phyloP scores from a whole-genome alignment of 75 land plant genomes.

The Cryptomeria japonica region DNA sequence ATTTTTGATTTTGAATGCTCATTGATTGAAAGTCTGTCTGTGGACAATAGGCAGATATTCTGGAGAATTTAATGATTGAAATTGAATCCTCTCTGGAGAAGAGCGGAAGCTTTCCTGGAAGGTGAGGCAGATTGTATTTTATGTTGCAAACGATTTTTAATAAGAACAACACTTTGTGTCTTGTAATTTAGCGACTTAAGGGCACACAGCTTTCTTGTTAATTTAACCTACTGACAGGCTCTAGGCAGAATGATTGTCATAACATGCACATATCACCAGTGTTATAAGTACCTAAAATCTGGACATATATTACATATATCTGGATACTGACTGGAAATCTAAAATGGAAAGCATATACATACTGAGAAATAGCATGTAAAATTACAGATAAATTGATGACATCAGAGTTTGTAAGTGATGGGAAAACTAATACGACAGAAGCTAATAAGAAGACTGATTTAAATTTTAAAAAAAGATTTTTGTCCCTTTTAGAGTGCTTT shows the following conservation, averaged over 20 bases:
- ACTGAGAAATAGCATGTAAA: neutral
- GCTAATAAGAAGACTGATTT: neutral
- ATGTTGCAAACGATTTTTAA: neutral
- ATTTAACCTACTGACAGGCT: neutral
- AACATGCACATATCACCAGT: neutral
- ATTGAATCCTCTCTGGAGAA: constrained; percentile 61
- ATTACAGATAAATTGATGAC: neutral
- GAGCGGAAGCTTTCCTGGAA: constrained; percentile 73
- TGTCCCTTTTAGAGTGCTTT: neutral
- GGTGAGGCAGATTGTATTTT: constrained; percentile 34
- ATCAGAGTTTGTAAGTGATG: neutral
- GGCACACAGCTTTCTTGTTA: neutral
- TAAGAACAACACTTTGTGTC: neutral
- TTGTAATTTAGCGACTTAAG: neutral
- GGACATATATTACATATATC: neutral
- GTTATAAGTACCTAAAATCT: neutral
- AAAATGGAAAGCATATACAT: neutral
- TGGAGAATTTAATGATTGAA: constrained; percentile 67
- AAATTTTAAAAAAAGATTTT: neutral
- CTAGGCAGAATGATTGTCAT: neutral
- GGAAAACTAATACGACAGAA: neutral
- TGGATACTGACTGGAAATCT: neutral
- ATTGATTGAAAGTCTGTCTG: neutral
- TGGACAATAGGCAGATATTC: constrained; percentile 56
- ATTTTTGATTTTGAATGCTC: constrained; percentile 1